Base-by-base conservation (phyloP, 176 grass and related monocot species). In the Bothriochloa decipiens region DNA sequence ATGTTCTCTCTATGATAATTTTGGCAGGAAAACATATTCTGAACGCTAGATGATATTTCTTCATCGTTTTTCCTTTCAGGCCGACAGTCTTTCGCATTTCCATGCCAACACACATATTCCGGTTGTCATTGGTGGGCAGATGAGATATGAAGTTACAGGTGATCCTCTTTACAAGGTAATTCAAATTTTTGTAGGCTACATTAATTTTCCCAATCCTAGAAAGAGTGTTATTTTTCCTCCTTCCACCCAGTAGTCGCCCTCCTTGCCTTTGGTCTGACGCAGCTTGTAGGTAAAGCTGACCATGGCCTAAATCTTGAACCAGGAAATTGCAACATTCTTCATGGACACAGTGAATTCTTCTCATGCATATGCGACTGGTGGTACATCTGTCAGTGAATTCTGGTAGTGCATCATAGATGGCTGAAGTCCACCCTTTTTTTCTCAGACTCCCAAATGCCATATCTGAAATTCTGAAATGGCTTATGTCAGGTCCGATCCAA, bases 81-180 rank as follows among this genome's bases (percentile, higher is more conserved):
- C 87, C 77, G 96, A 96, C 82, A 94, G 93, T 70, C 83, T 99
- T 68, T 96, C 96, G 4, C 84, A 55, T 15, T 99, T 99, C 57
- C 96, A 99, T 50, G 58, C 93, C 72, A 99, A 99, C 47, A 99
- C 96, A 4, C 96, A 99, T 78, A 99, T 99, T 33, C 96, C 96
- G 5, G 61, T 99, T 62, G 96, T 94, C 18, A 50, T 99, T 1
- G 96, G 96, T 0, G 96, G 86, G 16, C 91, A 99, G 89, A 96
- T 91, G 93, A 77, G 93, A 84, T 99, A 96, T 36, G 96, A 99
- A 79, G 86, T 94, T 41, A 99, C 93, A 11, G 93, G 91, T 40
- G 96, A 94, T 87, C 81, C 82, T 76, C 93, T 99, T 89, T 99
- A 99, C 88, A 99, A 95, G 95, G 95, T 98, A 67, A 91, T 49